Base-by-base conservation (phyloP, 2,329 filamentous ascomycete genomes). In the Stagonosporopsis tanaceti region DNA sequence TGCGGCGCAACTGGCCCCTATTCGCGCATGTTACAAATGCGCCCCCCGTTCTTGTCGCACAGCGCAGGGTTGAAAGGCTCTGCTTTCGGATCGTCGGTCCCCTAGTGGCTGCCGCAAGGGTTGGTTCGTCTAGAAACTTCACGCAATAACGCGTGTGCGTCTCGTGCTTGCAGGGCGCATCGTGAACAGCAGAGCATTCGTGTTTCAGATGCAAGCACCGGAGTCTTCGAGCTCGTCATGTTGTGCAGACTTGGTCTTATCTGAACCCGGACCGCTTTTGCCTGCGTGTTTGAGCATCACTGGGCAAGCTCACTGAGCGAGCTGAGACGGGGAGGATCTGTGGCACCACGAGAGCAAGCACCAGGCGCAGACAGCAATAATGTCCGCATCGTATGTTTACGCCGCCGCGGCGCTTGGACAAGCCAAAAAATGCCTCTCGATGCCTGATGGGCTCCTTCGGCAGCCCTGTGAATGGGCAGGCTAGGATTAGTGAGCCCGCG, bases 381-480 rank as follows among this genome's bases (percentile, higher is more conserved):
- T 44, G 28, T 44, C 48, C 48, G 54, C 54, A 47, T 57, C 47
- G 54, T 52, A 57, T 44, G 54, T 57, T 56, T 32, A 40, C 54
- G 54, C 42, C 48, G 54, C 54, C 30, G 14, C 14, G 32, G 38
- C 54, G 54, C 54, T 47, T 52, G 22, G 54, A 57, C 54, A 35
- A 34, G 12, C 47, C 44, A 46, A 38, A 57, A 56, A 57, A 57
- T 57, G 54, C 54, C 54, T 57, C 48, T 57, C 53, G 54, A 57
- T 52, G 54, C 54, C 54, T 57, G 54, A 57, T 52, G 54, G 17
- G 38, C 39, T 52, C 54, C 45, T 57, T 50, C 39, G 50, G 48
- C 39, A 57, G 48, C 54, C 54, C 44, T 57, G 54, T 57, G 54
- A 53, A 53, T 57, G 54, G 54, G 44, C 45, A n/a, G 24, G 32